phyloP scores from a whole-genome alignment of 352 stramenopile genomes.

The Pythium brachiatum region DNA sequence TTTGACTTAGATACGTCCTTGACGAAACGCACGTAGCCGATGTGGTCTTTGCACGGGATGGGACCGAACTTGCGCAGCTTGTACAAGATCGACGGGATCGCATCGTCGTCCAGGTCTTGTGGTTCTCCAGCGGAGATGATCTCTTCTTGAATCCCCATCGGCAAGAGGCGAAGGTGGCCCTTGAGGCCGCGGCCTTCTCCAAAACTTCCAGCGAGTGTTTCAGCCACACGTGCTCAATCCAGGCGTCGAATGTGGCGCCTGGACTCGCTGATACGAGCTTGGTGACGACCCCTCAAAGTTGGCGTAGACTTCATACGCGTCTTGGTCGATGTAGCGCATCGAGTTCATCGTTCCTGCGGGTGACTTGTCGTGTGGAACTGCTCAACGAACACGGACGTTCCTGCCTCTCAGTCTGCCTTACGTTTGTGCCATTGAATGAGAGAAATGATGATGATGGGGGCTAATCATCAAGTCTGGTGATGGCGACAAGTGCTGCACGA shows the following conservation, averaged over 20 bases:
- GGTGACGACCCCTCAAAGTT: constrained; percentile 49
- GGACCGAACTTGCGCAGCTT: constrained; percentile 42
- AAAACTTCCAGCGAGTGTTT: constrained; percentile 31
- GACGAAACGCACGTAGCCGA: constrained; percentile 62
- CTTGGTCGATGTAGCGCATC: constrained; percentile 38
- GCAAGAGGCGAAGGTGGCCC: constrained; percentile 42
- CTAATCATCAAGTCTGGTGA: not conserved
- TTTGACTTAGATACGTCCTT: constrained; percentile 26
- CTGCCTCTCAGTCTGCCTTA: too few species aligned
- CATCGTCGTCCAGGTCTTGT: constrained; percentile 24
- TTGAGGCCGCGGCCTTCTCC: constrained; percentile 49
- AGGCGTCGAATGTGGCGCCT: constrained; percentile 62
- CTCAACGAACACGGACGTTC: too few species aligned
- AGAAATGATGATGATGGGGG: not conserved
- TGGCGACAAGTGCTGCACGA: too few species aligned
- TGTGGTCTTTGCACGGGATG: constrained; percentile 42
- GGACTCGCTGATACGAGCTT: constrained; percentile 42
- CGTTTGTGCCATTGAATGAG: too few species aligned
- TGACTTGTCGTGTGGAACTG: too few species aligned
- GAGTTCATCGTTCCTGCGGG: constrained; percentile 6
- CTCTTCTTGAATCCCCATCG: constrained; percentile 58
- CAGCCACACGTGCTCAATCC: constrained; percentile 54
- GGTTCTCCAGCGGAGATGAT: constrained; percentile 58
- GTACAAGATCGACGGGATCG: constrained; percentile 56
- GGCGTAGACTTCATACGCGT: constrained; percentile 41